Percentiles rank a stretch among this genome's conserved stretches.
phyloP scores from a whole-genome alignment of 768 basidiomycete genomes.

The Hirschioporus abietinus region DNA sequence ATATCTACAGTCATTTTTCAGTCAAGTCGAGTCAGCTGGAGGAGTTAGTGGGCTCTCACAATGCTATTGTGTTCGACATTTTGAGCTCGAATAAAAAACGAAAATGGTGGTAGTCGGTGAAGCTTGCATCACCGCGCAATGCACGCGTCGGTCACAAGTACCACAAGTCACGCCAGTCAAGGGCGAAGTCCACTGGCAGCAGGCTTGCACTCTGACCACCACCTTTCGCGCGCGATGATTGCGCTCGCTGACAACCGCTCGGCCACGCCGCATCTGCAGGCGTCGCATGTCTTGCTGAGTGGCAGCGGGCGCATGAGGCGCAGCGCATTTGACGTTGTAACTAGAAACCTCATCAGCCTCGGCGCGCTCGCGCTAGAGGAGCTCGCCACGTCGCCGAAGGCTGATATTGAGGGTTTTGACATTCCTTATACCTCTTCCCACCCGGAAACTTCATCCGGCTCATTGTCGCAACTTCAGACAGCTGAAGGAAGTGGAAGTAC shows the following conservation, averaged over 20 bases:
- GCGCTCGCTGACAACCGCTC: not conserved
- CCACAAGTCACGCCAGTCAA: not conserved
- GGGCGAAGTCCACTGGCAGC: not conserved
- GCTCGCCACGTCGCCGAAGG: slow-evolving; percentile 6
- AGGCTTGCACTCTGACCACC: not conserved
- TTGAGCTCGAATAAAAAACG: not conserved
- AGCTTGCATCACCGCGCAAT: not conserved
- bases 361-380: slow-evolving; percentile 9
- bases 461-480: not conserved
- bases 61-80: slow-evolving; percentile 1
- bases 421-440: slow-evolving; percentile 5
- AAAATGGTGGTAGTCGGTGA: not conserved
- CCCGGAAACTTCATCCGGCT: slow-evolving; percentile 1
- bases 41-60: not conserved
- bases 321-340: slow-evolving; percentile 9
- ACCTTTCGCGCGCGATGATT: not conserved
- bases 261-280: not conserved
- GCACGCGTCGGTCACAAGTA: not conserved
- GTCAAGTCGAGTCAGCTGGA: not conserved
- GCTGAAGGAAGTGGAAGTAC: not conserved
- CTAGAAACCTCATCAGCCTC: slow-evolving; percentile 8
- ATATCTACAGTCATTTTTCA: slow-evolving; percentile 42
- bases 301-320: not conserved
- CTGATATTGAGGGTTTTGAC: slow-evolving; percentile 12
- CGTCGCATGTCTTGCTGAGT: not conserved